A percentile compares a stretch with the other conserved stretches of the same genome.
phyloP scores from a whole-genome alignment of 176 grass and related monocot species.

The Dactylis glomerata region DNA sequence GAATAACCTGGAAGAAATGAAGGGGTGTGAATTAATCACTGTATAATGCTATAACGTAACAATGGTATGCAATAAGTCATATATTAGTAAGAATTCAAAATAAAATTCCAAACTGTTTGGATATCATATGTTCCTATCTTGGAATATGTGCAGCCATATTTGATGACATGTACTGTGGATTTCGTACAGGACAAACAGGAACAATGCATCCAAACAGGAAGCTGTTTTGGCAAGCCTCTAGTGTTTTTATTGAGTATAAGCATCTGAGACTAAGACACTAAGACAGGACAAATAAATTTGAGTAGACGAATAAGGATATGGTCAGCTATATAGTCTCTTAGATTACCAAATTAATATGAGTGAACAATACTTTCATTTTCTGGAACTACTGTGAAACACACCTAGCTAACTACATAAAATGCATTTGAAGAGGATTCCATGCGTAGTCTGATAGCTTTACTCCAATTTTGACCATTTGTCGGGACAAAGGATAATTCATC shows the following conservation, averaged over 20 bases:
- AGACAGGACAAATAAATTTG: neutral
- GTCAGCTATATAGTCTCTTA: neutral
- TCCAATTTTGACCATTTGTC: too few species aligned
- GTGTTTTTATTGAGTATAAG: neutral
- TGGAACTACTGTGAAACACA: too few species aligned
- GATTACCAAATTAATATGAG: neutral
- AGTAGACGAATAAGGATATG: neutral
- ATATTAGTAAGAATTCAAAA: neutral
- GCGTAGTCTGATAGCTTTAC: too few species aligned
- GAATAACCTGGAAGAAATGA: neutral
- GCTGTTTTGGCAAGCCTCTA: neutral
- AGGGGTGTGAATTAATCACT: neutral
- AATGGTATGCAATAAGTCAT: neutral
- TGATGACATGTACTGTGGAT: neutral
- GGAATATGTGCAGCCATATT: neutral
- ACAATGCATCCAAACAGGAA: neutral
- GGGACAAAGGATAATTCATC: too few species aligned
- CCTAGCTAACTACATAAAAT: too few species aligned
- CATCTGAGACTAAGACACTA: neutral
- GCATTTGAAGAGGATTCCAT: too few species aligned
- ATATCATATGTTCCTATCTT: neutral
- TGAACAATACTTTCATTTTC: too few species aligned
- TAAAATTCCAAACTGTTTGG: neutral
- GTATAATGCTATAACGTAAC: neutral
- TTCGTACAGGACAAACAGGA: neutral